A percentile compares a stretch with the other conserved stretches of the same genome.
These are phyloP conservation scores for Penicillium odoratum DNA, from an alignment of 495 filamentous ascomycete species.

Conservation along the genomic window DNA sequence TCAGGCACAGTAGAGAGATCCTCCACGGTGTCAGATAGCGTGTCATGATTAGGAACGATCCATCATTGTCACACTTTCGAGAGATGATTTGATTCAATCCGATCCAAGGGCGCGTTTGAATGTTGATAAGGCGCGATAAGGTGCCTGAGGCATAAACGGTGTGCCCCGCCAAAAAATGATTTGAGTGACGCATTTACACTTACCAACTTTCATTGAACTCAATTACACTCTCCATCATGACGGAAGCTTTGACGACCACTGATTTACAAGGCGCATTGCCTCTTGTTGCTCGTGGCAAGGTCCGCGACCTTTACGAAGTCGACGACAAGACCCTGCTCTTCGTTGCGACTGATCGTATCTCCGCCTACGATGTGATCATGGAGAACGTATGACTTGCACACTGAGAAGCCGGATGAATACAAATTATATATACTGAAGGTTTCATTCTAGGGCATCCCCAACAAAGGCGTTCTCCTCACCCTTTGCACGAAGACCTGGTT, in stretches of 20 bases:
- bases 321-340: conserved; percentile 79
- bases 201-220: conserved; percentile 12
- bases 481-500: conserved; percentile 88
- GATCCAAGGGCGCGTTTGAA: conserved; percentile 16
- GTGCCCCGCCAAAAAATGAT: conserved; percentile 26
- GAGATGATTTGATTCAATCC: neutral
- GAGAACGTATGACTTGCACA: conserved; percentile 57
- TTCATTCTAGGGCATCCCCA: conserved; percentile 65
- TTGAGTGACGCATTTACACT: conserved; percentile 22
- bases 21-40: conserved; percentile 85
- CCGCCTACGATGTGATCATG: conserved; percentile 92
- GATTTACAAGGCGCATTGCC: conserved; percentile 56
- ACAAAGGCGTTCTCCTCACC: conserved; percentile 83
- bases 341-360: conserved; percentile 88
- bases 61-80: conserved; percentile 15
- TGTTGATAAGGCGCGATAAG: conserved; percentile 18
- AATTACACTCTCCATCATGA: conserved; percentile 31
- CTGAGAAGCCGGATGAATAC: neutral
- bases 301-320: conserved; percentile 78
- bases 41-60: conserved; percentile 53
- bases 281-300: conserved; percentile 69
- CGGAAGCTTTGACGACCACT: conserved; percentile 49
- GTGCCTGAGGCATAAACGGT: conserved; percentile 26
- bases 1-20: conserved; percentile 76
- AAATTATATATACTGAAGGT: conserved; percentile 4